Evolutionary conservation across 495 filamentous ascomycete species (phyloP), one percentile per base, ranked within the genome.

Genomic region (Bryoglossum gracile): DNA sequence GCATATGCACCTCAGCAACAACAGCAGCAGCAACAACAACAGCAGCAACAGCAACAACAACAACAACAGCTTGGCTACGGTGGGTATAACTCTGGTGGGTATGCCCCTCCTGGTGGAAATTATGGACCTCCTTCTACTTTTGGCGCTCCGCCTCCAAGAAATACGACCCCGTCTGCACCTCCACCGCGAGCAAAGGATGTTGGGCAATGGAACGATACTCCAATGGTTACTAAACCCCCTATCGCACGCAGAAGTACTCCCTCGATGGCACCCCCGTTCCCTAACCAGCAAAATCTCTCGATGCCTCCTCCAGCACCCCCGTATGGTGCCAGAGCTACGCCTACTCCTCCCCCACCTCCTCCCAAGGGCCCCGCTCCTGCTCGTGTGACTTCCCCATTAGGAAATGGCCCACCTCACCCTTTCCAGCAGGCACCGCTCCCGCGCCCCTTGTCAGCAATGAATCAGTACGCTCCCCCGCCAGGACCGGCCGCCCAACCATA

Each of bases 151-250:
- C 47, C 53, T 3, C 54, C 54, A 0, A 65, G 70, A 43, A 61
- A 62, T 51, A 59, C 78, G 25, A 84, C 85, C 19, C 78, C 82
- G 22, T 77, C 81, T 3, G 60, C 65, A 16, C 70, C 74, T 44
- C 83, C 86, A 10, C 88, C 89, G 43, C 75, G 85, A 49, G 75
- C 76, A 51, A 79, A 77, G 49, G 81, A 84, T 49, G 77, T 80
- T 34, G 77, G 79, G 26, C 83, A 83, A 44, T 99, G 92, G 92
- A 99, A 99, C 56, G 92, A 99, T 66, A 81, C 91, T 47, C 92
- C 92, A 0, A 80, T 94, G 55, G 86, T 95, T 22, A 75, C 79
- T 23, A 94, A 90, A 62, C 70, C 83, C 33, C 78, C 83, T 21
- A 69, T 75, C 9, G 75, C 82, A 9, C 77, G 89, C 46, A 75